Percentiles rank a stretch among this genome's conserved stretches.
Evolutionary conservation across 1,284 basidiomycete species (phyloP).

Genomic region (Naganishia liquefaciens): DNA sequence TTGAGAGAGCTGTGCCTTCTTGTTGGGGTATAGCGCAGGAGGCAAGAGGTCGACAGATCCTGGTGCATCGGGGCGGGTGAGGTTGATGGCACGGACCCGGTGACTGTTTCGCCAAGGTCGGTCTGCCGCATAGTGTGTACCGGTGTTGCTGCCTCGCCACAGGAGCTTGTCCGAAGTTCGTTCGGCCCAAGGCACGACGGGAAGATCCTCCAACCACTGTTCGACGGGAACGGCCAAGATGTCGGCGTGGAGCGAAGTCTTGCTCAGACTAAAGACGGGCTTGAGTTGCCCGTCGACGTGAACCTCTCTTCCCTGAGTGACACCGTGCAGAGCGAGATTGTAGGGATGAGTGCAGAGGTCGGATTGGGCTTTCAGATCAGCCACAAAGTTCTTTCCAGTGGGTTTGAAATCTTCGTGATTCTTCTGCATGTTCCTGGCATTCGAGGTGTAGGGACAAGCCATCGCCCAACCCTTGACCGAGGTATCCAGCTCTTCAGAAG

Average conservation of each 20-base stretch:
- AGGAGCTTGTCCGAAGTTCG: conserved; percentile 41
- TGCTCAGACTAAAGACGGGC: conserved; percentile 48
- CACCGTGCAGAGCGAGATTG: conserved; percentile 43
- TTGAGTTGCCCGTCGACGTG: conserved; percentile 37
- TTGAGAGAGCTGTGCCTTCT: conserved; percentile 4
- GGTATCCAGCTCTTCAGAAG: conserved; percentile 14
- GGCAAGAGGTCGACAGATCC: conserved; percentile 25
- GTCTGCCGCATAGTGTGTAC: conserved; percentile 38
- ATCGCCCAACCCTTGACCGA: conserved; percentile 26
- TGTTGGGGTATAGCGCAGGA: conserved; percentile 1
- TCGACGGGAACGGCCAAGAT: conserved; percentile 52
- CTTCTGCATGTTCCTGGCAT: conserved; percentile 5
- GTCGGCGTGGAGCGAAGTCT: conserved; percentile 48
- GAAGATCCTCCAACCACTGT: conserved; percentile 42
- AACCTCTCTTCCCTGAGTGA: conserved; percentile 41
- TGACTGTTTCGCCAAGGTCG: conserved; percentile 47
- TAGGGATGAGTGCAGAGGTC: conserved; percentile 48
- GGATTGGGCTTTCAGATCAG: conserved; percentile 40
- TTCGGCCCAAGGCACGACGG: conserved; percentile 42
- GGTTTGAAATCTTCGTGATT: conserved; percentile 10
- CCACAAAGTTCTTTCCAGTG: conserved; percentile 45
- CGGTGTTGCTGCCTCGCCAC: conserved; percentile 53
- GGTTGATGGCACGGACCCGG: conserved; percentile 42
- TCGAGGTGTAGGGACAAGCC: conserved; percentile 26
- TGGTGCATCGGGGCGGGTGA: conserved; percentile 30